phyloP scores from a whole-genome alignment of 2,329 filamentous ascomycete species.

The Nemania serpens region DNA sequence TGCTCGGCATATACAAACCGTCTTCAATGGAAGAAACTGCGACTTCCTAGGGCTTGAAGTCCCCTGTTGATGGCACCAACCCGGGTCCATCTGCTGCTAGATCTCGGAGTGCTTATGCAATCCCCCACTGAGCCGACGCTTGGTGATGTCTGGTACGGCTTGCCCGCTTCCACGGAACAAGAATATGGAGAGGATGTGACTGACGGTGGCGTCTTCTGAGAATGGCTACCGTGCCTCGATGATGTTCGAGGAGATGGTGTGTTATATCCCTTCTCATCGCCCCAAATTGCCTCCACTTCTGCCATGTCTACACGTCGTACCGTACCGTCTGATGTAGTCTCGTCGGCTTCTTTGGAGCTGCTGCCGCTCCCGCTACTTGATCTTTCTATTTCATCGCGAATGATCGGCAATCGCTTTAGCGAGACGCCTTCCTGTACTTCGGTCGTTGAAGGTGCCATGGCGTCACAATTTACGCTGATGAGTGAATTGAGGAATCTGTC shows the following conservation, averaged over 20 bases:
- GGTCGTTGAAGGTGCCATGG: conserved; percentile 17
- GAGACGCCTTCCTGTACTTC: conserved; percentile 28
- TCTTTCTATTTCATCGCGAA: conserved; percentile 39
- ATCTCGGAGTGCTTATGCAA: conserved; percentile 36
- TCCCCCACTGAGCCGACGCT: conserved; percentile 28
- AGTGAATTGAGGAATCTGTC: conserved; percentile 34
- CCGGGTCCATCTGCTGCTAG: conserved; percentile 45
- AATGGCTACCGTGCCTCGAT: conserved; percentile 29
- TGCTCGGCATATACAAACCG: conserved; percentile 19
- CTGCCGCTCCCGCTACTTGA: conserved; percentile 28
- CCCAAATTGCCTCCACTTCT: conserved; percentile 32
- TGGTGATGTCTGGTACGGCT: conserved; percentile 29
- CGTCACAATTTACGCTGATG: conserved; percentile 32
- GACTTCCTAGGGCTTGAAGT: conserved; percentile 47
- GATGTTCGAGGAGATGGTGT: conserved; percentile 30
- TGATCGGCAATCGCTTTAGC: conserved; percentile 38
- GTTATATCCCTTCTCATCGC: conserved; percentile 25
- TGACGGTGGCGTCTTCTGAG: conserved; percentile 29
- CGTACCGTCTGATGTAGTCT: conserved; percentile 29
- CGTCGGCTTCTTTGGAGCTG: conserved; percentile 17
- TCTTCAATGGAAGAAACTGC: conserved; percentile 51
- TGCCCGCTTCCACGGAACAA: conserved; percentile 38
- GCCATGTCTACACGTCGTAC: conserved; percentile 34
- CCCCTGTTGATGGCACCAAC: conserved; percentile 45
- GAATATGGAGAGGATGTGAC: conserved; percentile 32